Base-by-base conservation (phyloP, 805 yeast species). In the Ogataea philodendri region DNA sequence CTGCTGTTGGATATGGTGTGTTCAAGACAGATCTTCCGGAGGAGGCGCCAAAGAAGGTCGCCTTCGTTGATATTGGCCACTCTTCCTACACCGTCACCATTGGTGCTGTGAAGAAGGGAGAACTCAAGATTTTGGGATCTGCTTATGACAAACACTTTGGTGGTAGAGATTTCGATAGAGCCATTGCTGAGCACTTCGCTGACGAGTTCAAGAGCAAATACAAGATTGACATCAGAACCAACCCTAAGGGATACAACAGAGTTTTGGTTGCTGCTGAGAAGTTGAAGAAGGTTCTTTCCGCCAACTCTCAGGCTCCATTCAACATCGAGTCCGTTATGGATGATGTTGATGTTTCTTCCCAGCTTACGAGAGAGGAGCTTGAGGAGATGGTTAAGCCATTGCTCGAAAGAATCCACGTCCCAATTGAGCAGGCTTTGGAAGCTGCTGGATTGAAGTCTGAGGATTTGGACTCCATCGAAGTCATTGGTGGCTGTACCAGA, bases 1-100 rank as follows among this genome's bases (percentile, higher is more conserved):
- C 98, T 44, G 97, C 97, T 56, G 96, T 93, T 49, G 94, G 97
- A 54, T 94, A 93, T 72, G 98, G 98, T 74, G 96, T 93, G 44
- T 93, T 93, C 83, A 89, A 93, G 78, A 76, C 84, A 49, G 97
- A 90, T 60, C 75, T 93, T 57, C 96, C 97, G 57, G 97, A 88
- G 66, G 95, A 86, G 55, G 84, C 82, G 65, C 82, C 89, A 59
- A 81, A 84, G 70, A 83, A 76, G 58, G 84, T 93, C 53, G 97
- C 95, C 32, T 85, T 93, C 56, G 81, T 93, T 42, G 99, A 93
- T 66, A 85, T 94, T 65, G 99, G 99, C 54, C 95, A 93, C 74
- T 87, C 97, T 27, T 78, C 95, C 32, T 90, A 78, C 74, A 85
- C 93, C 49, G 94, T 94, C 49, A 70, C 93, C 46, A 73, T 93